Conservation (phyloP, 2,329 filamentous ascomycete genomes). For the Aspergillus glaucus region DNA sequence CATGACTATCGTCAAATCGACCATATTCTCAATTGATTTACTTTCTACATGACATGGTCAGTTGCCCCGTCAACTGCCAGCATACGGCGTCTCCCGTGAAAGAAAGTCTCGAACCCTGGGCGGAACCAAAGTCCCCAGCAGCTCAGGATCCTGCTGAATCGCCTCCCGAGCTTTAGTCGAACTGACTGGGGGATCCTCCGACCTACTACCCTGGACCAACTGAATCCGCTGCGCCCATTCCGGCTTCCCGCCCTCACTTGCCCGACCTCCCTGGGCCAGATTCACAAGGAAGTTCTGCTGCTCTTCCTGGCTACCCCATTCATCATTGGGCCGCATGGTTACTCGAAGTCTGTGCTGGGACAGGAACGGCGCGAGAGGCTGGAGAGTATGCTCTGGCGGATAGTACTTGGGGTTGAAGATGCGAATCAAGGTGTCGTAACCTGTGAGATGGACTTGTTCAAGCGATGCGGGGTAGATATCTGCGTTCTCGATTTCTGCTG, state of each 20-base stretch:
- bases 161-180: slow-evolving; percentile 39
- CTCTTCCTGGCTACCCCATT: slow-evolving; percentile 34
- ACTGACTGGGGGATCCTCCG: slow-evolving; percentile 33
- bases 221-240: slow-evolving; percentile 41
- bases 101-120: slow-evolving; percentile 28
- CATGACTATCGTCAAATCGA: neutral
- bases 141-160: slow-evolving; percentile 20
- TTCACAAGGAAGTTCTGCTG: slow-evolving; percentile 33
- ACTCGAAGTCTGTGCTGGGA: slow-evolving; percentile 39
- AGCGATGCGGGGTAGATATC: slow-evolving; percentile 28
- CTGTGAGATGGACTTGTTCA: slow-evolving; percentile 44
- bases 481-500: slow-evolving; percentile 35
- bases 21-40: neutral
- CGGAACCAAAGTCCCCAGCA: slow-evolving; percentile 32
- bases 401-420: slow-evolving; percentile 47
- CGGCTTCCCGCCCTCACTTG: slow-evolving; percentile 30
- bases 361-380: slow-evolving; percentile 38
- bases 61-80: neutral
- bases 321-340: slow-evolving; percentile 37
- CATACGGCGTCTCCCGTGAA: slow-evolving; percentile 26
- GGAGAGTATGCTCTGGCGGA: slow-evolving; percentile 37
- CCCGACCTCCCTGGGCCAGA: slow-evolving; percentile 32
- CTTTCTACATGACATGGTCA: neutral
- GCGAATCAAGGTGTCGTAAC: slow-evolving; percentile 45
- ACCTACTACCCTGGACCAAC: slow-evolving; percentile 34